Conservation (phyloP, 2,329 filamentous ascomycete species). For the Colletotrichum destructivum region DNA sequence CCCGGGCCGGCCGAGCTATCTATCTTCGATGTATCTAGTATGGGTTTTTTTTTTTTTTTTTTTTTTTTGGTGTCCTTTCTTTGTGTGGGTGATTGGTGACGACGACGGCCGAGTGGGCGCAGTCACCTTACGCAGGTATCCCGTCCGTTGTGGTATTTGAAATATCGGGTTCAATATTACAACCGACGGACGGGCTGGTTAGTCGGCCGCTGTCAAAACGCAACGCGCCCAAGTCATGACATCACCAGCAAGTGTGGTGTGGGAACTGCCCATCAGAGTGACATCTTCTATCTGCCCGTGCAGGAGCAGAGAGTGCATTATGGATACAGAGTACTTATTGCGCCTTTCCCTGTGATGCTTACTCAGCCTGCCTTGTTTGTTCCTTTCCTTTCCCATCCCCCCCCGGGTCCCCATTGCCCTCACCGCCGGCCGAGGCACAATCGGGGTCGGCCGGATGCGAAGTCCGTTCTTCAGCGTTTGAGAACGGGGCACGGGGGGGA, state of each 20-base stretch:
- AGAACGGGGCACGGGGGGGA: too few relatives aligned
- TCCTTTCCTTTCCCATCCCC: too few relatives aligned
- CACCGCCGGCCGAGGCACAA: slow-evolving; percentile 22
- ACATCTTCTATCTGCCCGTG: slow-evolving; percentile 25
- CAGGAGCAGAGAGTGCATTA: too few relatives aligned
- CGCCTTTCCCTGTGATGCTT: too few relatives aligned
- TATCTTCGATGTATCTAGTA: too few relatives aligned
- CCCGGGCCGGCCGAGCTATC: slow-evolving; percentile 23
- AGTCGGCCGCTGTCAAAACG: too few relatives aligned
- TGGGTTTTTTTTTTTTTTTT: too few relatives aligned
- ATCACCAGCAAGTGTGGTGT: slow-evolving; percentile 27
- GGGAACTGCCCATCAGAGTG: slow-evolving; percentile 38
- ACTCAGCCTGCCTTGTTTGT: too few relatives aligned
- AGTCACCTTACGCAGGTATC: too few relatives aligned
- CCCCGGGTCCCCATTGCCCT: too few relatives aligned
- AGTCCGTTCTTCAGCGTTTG: neutral
- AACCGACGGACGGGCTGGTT: neutral
- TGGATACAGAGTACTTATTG: too few relatives aligned
- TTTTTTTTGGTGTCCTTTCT: neutral
- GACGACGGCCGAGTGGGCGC: too few relatives aligned
- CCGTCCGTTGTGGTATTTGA: neutral
- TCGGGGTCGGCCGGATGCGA: slow-evolving; percentile 32
- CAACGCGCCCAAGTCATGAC: slow-evolving; percentile 24
- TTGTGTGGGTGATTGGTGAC: neutral
- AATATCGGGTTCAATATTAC: neutral